Evolutionary conservation across 2,329 filamentous ascomycete species (phyloP), one percentile per base, ranked within the genome.

Genomic region (Intubia oerlemansii): DNA sequence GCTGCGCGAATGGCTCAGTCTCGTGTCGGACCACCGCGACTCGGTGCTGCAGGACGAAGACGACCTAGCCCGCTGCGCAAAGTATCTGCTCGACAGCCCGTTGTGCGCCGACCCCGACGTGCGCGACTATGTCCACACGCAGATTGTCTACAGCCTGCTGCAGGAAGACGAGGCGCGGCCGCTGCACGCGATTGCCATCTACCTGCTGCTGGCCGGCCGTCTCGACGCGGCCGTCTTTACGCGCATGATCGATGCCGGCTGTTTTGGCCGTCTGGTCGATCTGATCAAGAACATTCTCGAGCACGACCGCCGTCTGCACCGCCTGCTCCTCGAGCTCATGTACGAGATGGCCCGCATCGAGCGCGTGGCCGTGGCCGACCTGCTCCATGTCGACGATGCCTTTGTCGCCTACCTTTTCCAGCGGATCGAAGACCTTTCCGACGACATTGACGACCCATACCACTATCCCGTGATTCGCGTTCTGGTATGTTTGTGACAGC

Each of bases 281-380:
- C 56, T 98, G 38, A 73, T 95, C 36, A 65, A 73, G 43, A 60
- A 56, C 24, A 62, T 64, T 36, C 62, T 60, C 38, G 62, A 73
- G 22, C 57, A 68, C 25, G 75, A 84, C 44, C 60, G 66, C 15
- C 62, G 67, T 29, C 57, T 95, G 35, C 80, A 93, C 51, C 69
- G 76, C 20, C 54, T 88, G 36, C 57, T 95, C 29, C 59, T 98
- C 42, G 78, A 93, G 49, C 56, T 98, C 32, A 63, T 93, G 45
- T 98, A 92, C 51, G 88, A 95, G 56, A 93, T 93, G 77, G 84
- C 81, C 25, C 67, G 90, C 35, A 81, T 95, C 46, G 82, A 95
- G 50, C 66, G 72, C 36, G 54, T 98, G 34, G 72, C 66, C 31
- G 54, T 63, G 35, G 69, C 80, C 38, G 85, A 98, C 46, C 53